Conservation (phyloP, 1,284 basidiomycete genomes). For the Malassezia arunalokei region DNA sequence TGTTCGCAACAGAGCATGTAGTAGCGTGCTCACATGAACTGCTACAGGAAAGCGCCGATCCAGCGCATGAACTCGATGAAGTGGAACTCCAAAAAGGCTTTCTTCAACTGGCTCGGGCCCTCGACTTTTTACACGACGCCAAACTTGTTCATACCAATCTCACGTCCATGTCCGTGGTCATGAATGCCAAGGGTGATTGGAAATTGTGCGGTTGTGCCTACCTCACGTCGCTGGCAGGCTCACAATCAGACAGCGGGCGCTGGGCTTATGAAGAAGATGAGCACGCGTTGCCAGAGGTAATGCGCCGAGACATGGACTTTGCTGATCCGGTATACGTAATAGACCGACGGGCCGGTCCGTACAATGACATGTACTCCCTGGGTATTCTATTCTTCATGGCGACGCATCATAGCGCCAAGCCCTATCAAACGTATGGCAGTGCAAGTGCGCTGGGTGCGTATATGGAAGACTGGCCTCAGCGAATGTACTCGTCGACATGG, state of each 20-base stretch:
- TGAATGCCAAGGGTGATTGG: constrained; percentile 74
- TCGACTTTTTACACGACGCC: constrained; percentile 81
- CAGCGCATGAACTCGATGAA: constrained; percentile 37
- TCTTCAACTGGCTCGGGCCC: constrained; percentile 71
- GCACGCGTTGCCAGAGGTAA: constrained; percentile 66
- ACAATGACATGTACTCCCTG: constrained; percentile 87
- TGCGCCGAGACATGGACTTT: constrained; percentile 86
- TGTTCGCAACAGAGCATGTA: constrained; percentile 76
- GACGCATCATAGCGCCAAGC: constrained; percentile 73
- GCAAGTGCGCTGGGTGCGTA: constrained; percentile 66
- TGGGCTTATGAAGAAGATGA: constrained; percentile 51
- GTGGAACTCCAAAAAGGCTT: constrained; percentile 88
- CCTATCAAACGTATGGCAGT: constrained; percentile 77
- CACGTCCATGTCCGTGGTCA: constrained; percentile 52
- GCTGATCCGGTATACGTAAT: constrained; percentile 86
- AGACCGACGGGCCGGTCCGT: constrained; percentile 66
- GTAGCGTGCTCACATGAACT: constrained; percentile 22
- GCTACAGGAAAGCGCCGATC: constrained; percentile 18
- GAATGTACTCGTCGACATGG: constrained; percentile 25
- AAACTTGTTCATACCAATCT: constrained; percentile 85
- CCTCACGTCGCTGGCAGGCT: constrained; percentile 59
- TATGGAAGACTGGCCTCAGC: constrained; percentile 51
- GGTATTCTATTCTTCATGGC: constrained; percentile 68
- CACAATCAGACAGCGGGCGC: constrained; percentile 33
- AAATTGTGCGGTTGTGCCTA: constrained; percentile 83